Conservation (phyloP, 2,329 filamentous ascomycete genomes). For the Hypoxylon sp. region DNA sequence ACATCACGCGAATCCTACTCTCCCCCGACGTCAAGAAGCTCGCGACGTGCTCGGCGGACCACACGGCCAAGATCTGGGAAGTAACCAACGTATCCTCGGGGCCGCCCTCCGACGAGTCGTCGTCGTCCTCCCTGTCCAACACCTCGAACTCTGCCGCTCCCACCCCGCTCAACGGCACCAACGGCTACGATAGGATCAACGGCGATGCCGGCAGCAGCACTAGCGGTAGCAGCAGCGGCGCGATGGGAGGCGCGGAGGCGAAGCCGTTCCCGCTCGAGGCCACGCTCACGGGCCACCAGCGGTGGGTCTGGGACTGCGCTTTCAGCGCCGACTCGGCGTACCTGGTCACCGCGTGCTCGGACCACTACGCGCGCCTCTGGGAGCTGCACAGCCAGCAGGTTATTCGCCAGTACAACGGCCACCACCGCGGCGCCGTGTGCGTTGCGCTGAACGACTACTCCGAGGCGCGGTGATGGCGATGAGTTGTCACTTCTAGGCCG, state of each 20-base stretch:
- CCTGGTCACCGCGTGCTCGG: slow-evolving; percentile 91
- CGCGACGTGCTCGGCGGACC: slow-evolving; percentile 93
- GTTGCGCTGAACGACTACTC: slow-evolving; percentile 92
- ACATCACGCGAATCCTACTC: slow-evolving; percentile 91
- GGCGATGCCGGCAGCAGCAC: slow-evolving; percentile 4
- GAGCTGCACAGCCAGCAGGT: slow-evolving; percentile 89
- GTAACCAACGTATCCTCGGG: slow-evolving; percentile 73
- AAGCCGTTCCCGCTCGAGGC: slow-evolving; percentile 85
- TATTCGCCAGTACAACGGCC: slow-evolving; percentile 95
- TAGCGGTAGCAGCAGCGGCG: slow-evolving; percentile 26
- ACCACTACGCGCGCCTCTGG: slow-evolving; percentile 94
- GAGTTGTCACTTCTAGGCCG: background rate
- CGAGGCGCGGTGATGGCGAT: slow-evolving; percentile 60
- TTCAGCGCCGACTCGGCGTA: slow-evolving; percentile 96
- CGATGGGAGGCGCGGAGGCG: slow-evolving; percentile 57
- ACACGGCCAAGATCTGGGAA: slow-evolving; percentile 96
- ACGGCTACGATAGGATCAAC: slow-evolving; percentile 29
- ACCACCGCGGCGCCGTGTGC: slow-evolving; percentile 91
- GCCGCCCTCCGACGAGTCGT: slow-evolving; percentile 33
- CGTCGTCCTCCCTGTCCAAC: slow-evolving; percentile 25
- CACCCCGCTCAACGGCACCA: slow-evolving; percentile 33
- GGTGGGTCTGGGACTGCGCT: slow-evolving; percentile 98
- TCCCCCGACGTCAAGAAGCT: slow-evolving; percentile 95
- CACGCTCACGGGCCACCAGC: slow-evolving; percentile 89
- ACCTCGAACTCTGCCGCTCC: background rate